These are phyloP conservation scores for Phytophthora tubulina DNA, from an alignment of 352 stramenopile species.

Conservation along the genomic window DNA sequence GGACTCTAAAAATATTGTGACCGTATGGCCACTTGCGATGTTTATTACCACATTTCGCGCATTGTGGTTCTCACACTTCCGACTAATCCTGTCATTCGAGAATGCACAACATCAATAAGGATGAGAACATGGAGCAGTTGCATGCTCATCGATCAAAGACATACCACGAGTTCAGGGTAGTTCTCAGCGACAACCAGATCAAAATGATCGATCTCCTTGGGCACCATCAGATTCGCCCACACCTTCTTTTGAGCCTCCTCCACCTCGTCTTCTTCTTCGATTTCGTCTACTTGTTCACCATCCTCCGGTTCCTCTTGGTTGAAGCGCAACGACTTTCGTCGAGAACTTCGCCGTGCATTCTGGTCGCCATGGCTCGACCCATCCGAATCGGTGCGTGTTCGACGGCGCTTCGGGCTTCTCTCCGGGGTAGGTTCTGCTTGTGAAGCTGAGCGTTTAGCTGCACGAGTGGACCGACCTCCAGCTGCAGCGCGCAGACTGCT, in stretches of 20 bases:
- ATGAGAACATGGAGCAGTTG: background rate
- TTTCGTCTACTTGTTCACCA: slow-evolving; percentile 19
- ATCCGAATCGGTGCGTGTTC: slow-evolving; percentile 39
- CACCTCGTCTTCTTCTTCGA: slow-evolving; percentile 21
- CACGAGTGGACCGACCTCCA: slow-evolving; percentile 21
- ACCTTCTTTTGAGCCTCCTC: slow-evolving; percentile 31
- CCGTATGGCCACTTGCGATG: slow-evolving; percentile 22
- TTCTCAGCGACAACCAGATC: slow-evolving; percentile 53
- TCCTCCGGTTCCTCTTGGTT: slow-evolving; percentile 26
- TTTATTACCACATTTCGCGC: slow-evolving; percentile 27
- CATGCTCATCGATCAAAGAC: slow-evolving; percentile 19
- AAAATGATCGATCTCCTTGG: slow-evolving; percentile 38
- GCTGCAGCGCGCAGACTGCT: slow-evolving; percentile 29
- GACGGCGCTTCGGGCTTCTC: slow-evolving; percentile 40
- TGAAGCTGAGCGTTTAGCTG: slow-evolving; percentile 22
- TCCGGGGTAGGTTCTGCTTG: slow-evolving; percentile 23
- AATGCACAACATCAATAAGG: background rate
- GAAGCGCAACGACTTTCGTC: slow-evolving; percentile 34
- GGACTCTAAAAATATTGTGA: slow-evolving; percentile 44
- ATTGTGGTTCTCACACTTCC: slow-evolving; percentile 3
- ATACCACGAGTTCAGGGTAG: slow-evolving; percentile 57
- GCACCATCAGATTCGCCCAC: slow-evolving; percentile 36
- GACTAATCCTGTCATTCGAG: slow-evolving; percentile 36
- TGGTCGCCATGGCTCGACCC: slow-evolving; percentile 20
- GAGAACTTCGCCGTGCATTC: slow-evolving; percentile 27